Conservation (phyloP, 208 protist genomes). For the Leishmania aethiopica region DNA sequence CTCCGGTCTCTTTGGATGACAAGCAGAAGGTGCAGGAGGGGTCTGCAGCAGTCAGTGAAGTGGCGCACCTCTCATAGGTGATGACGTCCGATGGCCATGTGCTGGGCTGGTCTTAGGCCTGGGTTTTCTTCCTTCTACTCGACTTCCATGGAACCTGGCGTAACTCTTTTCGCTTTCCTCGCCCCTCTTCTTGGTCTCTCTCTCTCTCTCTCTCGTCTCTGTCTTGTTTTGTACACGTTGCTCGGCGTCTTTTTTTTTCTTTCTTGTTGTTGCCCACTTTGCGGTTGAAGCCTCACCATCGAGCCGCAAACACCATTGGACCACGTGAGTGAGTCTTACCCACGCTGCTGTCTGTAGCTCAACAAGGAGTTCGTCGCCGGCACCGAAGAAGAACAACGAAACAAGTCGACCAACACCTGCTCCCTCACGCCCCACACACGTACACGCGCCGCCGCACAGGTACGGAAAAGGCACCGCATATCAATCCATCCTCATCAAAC, state of each 20-base stretch:
- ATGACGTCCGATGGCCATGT: neutral
- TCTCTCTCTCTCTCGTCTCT: neutral
- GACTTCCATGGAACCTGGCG: neutral
- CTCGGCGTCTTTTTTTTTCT: slow-evolving; percentile 9
- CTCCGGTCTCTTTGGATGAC: neutral
- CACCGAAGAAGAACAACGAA: neutral
- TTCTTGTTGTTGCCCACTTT: neutral
- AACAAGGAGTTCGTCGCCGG: neutral
- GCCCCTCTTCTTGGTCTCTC: neutral
- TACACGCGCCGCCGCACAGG: neutral
- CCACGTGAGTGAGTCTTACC: neutral
- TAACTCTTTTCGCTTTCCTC: neutral
- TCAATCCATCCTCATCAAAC: neutral
- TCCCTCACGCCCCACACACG: neutral
- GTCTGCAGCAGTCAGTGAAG: neutral
- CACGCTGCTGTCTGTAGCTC: neutral
- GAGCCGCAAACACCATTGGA: neutral
- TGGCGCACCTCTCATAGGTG: neutral
- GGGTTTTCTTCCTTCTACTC: neutral
- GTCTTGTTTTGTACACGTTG: neutral
- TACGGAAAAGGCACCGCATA: neutral
- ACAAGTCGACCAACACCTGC: neutral
- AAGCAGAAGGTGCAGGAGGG: neutral
- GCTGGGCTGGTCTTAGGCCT: neutral
- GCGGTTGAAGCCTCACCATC: neutral